Percentiles rank a stretch among this genome's conserved stretches.
These are phyloP conservation scores for Athelia sp. DNA, from an alignment of 1,284 basidiomycete genomes.

Conservation along the genomic window DNA sequence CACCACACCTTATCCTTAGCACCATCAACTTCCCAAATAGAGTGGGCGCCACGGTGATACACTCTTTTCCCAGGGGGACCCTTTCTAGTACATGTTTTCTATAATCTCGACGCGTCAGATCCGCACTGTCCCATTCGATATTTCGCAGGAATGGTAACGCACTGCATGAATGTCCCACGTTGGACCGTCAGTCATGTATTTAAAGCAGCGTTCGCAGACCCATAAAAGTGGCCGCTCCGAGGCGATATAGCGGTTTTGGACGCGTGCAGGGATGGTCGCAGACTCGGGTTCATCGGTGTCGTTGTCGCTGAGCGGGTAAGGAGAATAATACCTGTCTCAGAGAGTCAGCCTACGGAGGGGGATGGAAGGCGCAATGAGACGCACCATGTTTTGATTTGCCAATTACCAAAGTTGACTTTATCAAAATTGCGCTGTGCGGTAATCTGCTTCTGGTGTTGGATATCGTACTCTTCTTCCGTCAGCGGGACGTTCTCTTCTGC, in stretches of 20 bases:
- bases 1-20: conserved; percentile 76
- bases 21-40: conserved; percentile 96
- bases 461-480: conserved; percentile 66
- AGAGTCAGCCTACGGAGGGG: conserved; percentile 14
- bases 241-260: no score
- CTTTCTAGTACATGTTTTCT: conserved; percentile 69
- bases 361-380: conserved; percentile 24
- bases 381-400: conserved; percentile 78
- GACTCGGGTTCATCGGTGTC: conserved; percentile 47
- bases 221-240: conserved; percentile 58
- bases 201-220: conserved; percentile 95
- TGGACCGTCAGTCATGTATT: conserved; percentile 81
- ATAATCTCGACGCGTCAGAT: conserved; percentile 9
- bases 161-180: conserved; percentile 76
- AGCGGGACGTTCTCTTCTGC: conserved; percentile 29
- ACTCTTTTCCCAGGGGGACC: conserved; percentile 89
- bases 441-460: conserved; percentile 61
- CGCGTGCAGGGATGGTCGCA: conserved; percentile 20
- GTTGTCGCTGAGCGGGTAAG: conserved; percentile 70
- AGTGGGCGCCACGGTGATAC: conserved; percentile 86
- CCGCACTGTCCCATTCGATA: not conserved
- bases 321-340: conserved; percentile 76
- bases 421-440: conserved; percentile 74
- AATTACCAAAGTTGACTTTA: conserved; percentile 68
- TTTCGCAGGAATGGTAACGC: conserved; percentile 24